Evolutionary conservation across 2,329 filamentous ascomycete genomes (phyloP), one percentile per base, ranked within the genome.

Genomic region (Setomelanomma holmii): DNA sequence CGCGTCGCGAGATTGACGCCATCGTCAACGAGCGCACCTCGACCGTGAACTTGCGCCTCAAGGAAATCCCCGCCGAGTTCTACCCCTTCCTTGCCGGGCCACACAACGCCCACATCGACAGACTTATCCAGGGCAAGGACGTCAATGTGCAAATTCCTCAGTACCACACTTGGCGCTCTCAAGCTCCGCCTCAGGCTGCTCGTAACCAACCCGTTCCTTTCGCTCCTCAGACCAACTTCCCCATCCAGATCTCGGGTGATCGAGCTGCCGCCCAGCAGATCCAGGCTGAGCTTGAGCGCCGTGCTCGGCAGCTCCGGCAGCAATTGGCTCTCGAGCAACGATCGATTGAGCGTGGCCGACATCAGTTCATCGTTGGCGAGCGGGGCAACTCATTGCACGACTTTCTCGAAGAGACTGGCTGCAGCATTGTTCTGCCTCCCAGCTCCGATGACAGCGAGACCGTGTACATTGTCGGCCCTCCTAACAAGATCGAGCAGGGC

Each of bases 321-420:
- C 86, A 90, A 71, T 80, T 98, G 43, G 85, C 88, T 36, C 80
- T 95, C 42, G 86, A 95, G 63, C 88, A 96, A 74, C 80, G 92
- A 36, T 85, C 89, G 5, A 91, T 98, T 63, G 89, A 93, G 74
- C 88, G 89, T 56, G 91, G 91, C 42, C 87, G 91, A 45, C 95
- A 98, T 73, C 93, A 96, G 73, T 98, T 97, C 80, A 95, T 99
- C 69, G 87, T 96, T 58, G 93, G 93, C 45, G 87, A 93, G 56
- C 85, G 88, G 56, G 92, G 90, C 55, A 84, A 90, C 56, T 87
- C 90, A 16, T 81, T 91, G 27, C 86, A 97, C 51, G 86, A 96
- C 40, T 97, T 99, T 80, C 86, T 97, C 60, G 84, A 87, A 40
- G 86, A 96, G 68, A 98, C 95, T 51, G 93, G 93, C 57, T 99